These are phyloP conservation scores for Hirsutella minnesotensis DNA, from an alignment of 2,329 filamentous ascomycete genomes.

Conservation along the genomic window DNA sequence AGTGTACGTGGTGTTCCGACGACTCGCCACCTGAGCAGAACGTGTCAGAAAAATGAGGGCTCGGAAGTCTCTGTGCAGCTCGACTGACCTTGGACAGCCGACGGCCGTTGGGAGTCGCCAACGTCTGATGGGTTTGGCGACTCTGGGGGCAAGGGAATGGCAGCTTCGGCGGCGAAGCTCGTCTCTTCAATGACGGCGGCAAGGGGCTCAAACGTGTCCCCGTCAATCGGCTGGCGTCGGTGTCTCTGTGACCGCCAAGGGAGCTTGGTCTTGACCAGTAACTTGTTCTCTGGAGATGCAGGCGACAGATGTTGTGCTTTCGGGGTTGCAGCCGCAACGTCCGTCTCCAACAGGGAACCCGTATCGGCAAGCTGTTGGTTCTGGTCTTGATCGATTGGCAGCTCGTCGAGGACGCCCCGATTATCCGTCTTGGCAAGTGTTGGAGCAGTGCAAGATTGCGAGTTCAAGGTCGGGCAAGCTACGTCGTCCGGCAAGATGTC, in stretches of 20 bases:
- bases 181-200: conserved; percentile 19
- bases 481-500: conserved; percentile 6
- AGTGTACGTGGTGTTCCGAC: conserved; percentile 9
- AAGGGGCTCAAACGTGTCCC: conserved; percentile 22
- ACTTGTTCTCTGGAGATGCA: conserved; percentile 4
- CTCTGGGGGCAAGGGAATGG: background rate
- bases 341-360: background rate
- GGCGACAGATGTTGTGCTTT: conserved; percentile 3
- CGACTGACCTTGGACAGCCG: background rate
- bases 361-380: conserved; percentile 11
- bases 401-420: conserved; percentile 15
- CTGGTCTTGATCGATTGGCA: conserved; percentile 13
- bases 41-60: background rate
- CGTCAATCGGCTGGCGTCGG: conserved; percentile 18
- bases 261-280: conserved; percentile 4
- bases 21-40: background rate
- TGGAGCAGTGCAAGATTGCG: background rate
- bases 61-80: no score
- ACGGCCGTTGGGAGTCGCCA: background rate
- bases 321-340: background rate
- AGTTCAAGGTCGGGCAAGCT: background rate
- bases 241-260: conserved; percentile 10
- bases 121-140: background rate
- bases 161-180: conserved; percentile 2
- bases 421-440: conserved; percentile 1